Base-by-base conservation (phyloP, 257 asterid genomes). In the Primulina huaijiensis region DNA sequence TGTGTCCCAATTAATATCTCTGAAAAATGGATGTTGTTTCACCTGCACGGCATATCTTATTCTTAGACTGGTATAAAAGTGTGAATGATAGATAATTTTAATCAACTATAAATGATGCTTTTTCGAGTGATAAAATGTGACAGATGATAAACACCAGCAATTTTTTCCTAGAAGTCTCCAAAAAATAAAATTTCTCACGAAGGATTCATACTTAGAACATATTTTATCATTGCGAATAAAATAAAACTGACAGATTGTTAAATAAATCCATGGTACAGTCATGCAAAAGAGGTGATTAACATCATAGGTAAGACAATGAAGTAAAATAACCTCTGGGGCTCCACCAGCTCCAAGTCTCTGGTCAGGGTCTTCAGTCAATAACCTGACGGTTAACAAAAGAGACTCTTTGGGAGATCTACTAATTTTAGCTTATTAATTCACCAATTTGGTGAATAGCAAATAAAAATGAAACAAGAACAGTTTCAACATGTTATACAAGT, bases 1-100 rank as follows among this genome's bases (percentile, higher is more conserved):
- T 5, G 99, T 94, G 80, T 94, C 97, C 99, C 99, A 94, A 84
- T 89, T 89, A 75, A 91, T 94, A 82, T 94, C 92, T 83, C 89
- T 78, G 84, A 94, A 94, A 81, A 73, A 94, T 1, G 91, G 95
- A 83, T 91, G 99, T 60, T 84, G 90, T 85, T 94, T 94, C 83
- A 94, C 99, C 99, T 93, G 86, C 77, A 79, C 21, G 23, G 65
- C 38, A 73, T 62, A 20, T 23, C 34, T 65, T 5, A 53, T 30
- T 35, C 23, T 35, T 56, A 1, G 31, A 20, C 17, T 3, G 19
- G 21, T 9, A 64, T 20, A 19, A 64, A 27, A 58, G 6, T 21
- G 17, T 1, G 17, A 20, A 23, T 8, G 23, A 20, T 3, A 21
- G 23, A 20, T 3, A 21, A 7, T 58, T 27, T 25, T 55, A 29